Base-by-base conservation (phyloP, 2,329 filamentous ascomycete genomes). In the Penicillium psychrosexuale region DNA sequence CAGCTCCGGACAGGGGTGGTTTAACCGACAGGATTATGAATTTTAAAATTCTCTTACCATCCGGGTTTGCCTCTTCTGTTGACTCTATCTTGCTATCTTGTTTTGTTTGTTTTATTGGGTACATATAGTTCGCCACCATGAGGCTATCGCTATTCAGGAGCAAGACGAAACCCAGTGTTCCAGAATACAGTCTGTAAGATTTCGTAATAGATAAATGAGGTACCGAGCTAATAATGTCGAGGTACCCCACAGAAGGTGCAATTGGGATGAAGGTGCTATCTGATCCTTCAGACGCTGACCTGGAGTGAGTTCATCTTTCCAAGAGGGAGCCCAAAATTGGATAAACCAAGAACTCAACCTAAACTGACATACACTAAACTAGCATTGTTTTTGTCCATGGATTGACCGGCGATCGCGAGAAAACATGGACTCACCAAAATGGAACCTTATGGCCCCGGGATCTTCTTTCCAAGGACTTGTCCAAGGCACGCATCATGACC, bases 371-470 rank as follows among this genome's bases (percentile, higher is more conserved):
- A 9, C 7, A 33, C 9, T 13, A 0, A 31, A 27, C 15, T 31
- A 54, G 52, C 19, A 40, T 54, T 9, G 5, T 54, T 6, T 51
- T 54, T 5, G 28, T 54, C 2, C 52, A 54, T 6, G 52, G 52
- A 13, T 36, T 54, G 3, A 40, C 52, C 2, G 39, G 33, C n/a
- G 45, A 54, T 28, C 52, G 52, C 1, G 40, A 44, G 19, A 45
- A 24, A 39, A 54, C 52, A 24, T 54, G 52, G 52, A 45, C 33
- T 11, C 47, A 54, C 13, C 43, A 61, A 45, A 67, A 67, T 19
- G 63, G 60, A 30, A 66, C 56, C 8, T 61, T 67, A 39, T 68
- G 66, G 66, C 65, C 65, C 7, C 51, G 55, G 22, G 66, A 68
- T 28, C 60, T 60, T 11, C 62, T 68, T 1, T 56, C 64, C 7